Evolutionary conservation across 2,329 filamentous ascomycete species (phyloP).

Genomic region (Pyrenophora teres): DNA sequence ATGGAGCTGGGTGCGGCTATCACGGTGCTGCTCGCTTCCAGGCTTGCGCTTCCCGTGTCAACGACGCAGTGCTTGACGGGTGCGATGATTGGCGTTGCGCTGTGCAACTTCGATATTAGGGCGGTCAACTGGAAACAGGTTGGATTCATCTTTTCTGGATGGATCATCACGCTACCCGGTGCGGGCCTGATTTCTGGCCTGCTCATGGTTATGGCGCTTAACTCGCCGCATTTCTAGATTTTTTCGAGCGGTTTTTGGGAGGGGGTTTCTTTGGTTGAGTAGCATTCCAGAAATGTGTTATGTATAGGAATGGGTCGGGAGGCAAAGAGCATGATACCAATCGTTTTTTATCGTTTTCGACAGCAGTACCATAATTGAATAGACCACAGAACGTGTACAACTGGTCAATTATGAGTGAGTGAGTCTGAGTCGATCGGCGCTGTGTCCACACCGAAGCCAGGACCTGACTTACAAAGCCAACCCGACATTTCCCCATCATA

Average conservation of each 20-base stretch:
- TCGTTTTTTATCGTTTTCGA: background rate
- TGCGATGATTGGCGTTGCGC: constrained; percentile 30
- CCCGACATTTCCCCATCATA: too few relatives aligned
- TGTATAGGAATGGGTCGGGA: too few relatives aligned
- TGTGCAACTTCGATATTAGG: constrained; percentile 42
- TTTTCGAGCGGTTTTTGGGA: too few relatives aligned
- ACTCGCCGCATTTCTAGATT: constrained; percentile 47
- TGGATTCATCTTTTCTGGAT: constrained; percentile 50
- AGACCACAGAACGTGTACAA: too few relatives aligned
- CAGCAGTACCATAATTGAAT: background rate
- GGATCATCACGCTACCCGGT: constrained; percentile 51
- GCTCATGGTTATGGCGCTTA: constrained; percentile 50
- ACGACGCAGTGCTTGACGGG: constrained; percentile 62
- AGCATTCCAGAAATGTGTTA: too few relatives aligned
- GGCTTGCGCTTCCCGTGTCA: constrained; percentile 65
- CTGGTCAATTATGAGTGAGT: too few relatives aligned
- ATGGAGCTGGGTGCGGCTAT: constrained; percentile 55
- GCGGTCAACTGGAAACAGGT: constrained; percentile 53
- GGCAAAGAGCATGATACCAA: too few relatives aligned
- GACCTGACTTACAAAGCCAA: too few relatives aligned
- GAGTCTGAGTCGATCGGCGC: too few relatives aligned
- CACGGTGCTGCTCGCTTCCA: constrained; percentile 66
- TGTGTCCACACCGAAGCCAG: too few relatives aligned
- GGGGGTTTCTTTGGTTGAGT: too few relatives aligned
- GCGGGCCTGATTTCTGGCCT: constrained; percentile 50